Percentiles rank a stretch among this genome's conserved stretches.
Conservation (phyloP, 2,329 filamentous ascomycete genomes). For the Triangularia verruculosa region DNA sequence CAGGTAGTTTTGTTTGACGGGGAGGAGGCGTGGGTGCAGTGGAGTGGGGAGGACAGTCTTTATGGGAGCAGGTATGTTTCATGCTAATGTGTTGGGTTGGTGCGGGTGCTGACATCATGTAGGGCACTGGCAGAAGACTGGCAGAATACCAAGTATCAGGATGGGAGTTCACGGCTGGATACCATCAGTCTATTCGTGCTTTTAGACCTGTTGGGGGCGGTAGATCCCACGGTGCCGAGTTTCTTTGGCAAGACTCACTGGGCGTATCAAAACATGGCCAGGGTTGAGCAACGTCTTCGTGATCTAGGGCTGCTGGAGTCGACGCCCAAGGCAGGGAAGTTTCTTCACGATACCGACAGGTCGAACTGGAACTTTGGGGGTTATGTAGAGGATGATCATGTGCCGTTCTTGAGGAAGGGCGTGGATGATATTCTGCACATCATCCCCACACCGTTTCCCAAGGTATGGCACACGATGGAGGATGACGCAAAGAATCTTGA, state of each 20-base stretch:
- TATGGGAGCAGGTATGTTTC: slow-evolving; percentile 73
- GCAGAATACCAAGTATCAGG: slow-evolving; percentile 67
- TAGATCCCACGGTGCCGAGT: slow-evolving; percentile 56
- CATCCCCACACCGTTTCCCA: slow-evolving; percentile 79
- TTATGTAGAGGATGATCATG: slow-evolving; percentile 78
- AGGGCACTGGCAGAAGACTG: slow-evolving; percentile 75
- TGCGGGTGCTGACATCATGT: background rate
- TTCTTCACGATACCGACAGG: slow-evolving; percentile 65
- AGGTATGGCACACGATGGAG: slow-evolving; percentile 79
- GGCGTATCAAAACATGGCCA: slow-evolving; percentile 62
- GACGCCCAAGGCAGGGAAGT: slow-evolving; percentile 43
- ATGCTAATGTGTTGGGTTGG: background rate
- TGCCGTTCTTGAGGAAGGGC: slow-evolving; percentile 83
- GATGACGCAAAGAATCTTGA: slow-evolving; percentile 87
- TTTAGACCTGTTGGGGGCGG: slow-evolving; percentile 58
- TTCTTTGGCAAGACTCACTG: slow-evolving; percentile 70
- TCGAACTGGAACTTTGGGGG: slow-evolving; percentile 45
- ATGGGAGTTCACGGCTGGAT: slow-evolving; percentile 68
- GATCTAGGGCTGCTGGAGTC: slow-evolving; percentile 50
- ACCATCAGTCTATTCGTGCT: slow-evolving; percentile 70
- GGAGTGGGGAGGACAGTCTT: slow-evolving; percentile 78
- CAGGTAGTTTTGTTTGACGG: slow-evolving; percentile 91
- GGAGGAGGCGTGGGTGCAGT: slow-evolving; percentile 83
- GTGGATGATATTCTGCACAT: slow-evolving; percentile 80
- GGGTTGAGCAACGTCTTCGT: slow-evolving; percentile 57